Evolutionary conservation across 352 stramenopile genomes (phyloP), one percentile per base, ranked within the genome.

Genomic region (Pelagophyceae sp.): DNA sequence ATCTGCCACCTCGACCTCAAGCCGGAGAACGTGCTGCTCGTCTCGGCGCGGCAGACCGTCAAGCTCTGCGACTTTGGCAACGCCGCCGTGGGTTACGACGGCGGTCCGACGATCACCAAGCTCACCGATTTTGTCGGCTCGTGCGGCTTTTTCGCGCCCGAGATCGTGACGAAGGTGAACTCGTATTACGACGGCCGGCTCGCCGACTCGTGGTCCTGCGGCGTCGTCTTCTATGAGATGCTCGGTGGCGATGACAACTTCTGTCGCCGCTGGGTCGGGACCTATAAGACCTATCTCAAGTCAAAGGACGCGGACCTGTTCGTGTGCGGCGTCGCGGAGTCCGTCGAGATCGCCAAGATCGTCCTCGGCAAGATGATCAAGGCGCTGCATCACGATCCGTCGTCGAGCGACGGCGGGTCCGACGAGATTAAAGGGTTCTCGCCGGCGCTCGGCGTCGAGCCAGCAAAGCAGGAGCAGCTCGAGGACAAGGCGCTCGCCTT

Each of bases 1-100:
- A 35, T 72, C 63, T n/a, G 29, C 3, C 96, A 99, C 83, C 90
- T 95, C 70, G 96, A 99, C 81, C 96, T 99, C 75, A 99, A 98
- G 80, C 94, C 95, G 0, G 94, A 98, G 80, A 98, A 98, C 82
- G 95, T 98, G 84, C 87, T 99, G 38, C 86, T 97, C 33, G 6
- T 17, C 63, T n/a, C 29, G 15, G 31, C 37, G 29, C 63, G 29
- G 29, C 29, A 17, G 29, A 45, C 29, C 29, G 63, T 72, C 3
- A 72, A 72, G 35, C 35, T 72, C 29, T 72, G 63, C 63, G 63
- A 72, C 27, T 72, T 72, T 45, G 63, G 63, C 19, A 65, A 71
- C 60, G 51, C 70, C 69, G 38, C 33, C 27, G 17, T 67, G 69
- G n/a, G n/a, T n/a, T 20, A 37, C 69, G 32, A 40, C 31, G 63